These are phyloP conservation scores for Yamadazyma pseudoaaseri DNA, from an alignment of 1,139 yeast species.

Conservation along the genomic window DNA sequence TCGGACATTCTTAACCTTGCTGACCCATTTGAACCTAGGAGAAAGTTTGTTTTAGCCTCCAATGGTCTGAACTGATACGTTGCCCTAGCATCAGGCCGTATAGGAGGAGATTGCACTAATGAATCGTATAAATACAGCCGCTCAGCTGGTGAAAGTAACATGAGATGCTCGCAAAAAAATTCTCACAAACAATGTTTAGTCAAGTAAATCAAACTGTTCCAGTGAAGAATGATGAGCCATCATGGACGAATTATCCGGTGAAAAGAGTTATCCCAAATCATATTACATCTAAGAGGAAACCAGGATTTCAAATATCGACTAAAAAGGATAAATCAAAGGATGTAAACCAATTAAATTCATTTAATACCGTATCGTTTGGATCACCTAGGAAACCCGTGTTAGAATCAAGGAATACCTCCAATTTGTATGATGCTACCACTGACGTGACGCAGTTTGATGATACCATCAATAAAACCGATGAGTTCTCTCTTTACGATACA, in stretches of 20 bases:
- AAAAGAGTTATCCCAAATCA: slow-evolving; percentile 61
- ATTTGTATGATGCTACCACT: slow-evolving; percentile 21
- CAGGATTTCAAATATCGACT: slow-evolving; percentile 39
- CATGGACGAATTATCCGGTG: slow-evolving; percentile 52
- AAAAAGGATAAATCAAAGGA: slow-evolving; percentile 16
- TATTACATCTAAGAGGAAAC: slow-evolving; percentile 42
- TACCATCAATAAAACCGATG: slow-evolving; percentile 31
- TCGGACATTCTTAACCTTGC: slow-evolving; percentile 82
- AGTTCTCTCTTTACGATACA: slow-evolving; percentile 22
- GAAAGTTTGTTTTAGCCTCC: slow-evolving; percentile 75
- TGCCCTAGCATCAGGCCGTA: slow-evolving; percentile 81
- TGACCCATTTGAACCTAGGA: slow-evolving; percentile 89
- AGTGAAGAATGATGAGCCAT: slow-evolving; percentile 24
- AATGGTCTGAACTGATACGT: slow-evolving; percentile 78
- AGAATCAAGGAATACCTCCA: slow-evolving; percentile 19
- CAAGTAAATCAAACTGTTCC: slow-evolving; percentile 2
- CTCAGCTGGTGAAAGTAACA: slow-evolving; percentile 85
- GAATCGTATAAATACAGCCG: slow-evolving; percentile 78
- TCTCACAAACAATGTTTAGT: slow-evolving; percentile 4
- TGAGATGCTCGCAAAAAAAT: slow-evolving; percentile 16
- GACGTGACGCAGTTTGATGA: slow-evolving; percentile 32
- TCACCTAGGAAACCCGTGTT: slow-evolving; percentile 22
- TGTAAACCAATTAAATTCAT: slow-evolving; percentile 21
- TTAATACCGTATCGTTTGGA: slow-evolving; percentile 43
- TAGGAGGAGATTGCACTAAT: slow-evolving; percentile 56